Evolutionary conservation across 495 filamentous ascomycete species (phyloP).

Genomic region (Pyrenula aspistea): DNA sequence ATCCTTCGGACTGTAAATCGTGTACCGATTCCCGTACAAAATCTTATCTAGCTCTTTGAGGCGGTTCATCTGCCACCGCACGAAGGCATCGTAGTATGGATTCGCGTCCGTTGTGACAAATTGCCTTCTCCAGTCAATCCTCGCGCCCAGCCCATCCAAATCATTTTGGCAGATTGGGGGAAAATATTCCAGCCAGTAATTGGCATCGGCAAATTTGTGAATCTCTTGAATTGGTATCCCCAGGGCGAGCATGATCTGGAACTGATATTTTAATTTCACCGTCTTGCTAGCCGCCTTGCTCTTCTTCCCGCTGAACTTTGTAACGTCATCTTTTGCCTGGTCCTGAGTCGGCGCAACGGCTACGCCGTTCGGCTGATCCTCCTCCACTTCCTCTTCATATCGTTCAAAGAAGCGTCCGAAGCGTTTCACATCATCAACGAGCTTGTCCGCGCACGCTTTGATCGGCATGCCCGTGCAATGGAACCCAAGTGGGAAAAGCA

Average conservation of each 20-base stretch:
- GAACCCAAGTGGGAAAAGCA: conserved; percentile 82
- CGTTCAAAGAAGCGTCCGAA: conserved; percentile 82
- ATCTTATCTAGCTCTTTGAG: conserved; percentile 86
- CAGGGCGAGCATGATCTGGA: conserved; percentile 78
- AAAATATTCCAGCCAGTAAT: conserved; percentile 82
- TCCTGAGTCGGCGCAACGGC: conserved; percentile 45
- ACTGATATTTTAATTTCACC: conserved; percentile 81
- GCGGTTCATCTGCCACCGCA: conserved; percentile 95
- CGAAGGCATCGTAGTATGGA: conserved; percentile 92
- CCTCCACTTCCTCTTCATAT: conserved; percentile 47
- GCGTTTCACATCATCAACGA: conserved; percentile 73
- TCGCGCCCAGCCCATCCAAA: conserved; percentile 68
- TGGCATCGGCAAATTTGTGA: conserved; percentile 77
- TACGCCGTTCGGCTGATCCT: conserved; percentile 13
- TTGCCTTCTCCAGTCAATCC: conserved; percentile 84
- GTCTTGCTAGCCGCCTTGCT: conserved; percentile 86
- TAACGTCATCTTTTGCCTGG: conserved; percentile 58
- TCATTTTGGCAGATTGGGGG: conserved; percentile 72
- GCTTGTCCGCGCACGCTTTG: conserved; percentile 93
- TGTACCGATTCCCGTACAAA: conserved; percentile 87
- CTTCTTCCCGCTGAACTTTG: conserved; percentile 89
- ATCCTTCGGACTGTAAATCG: conserved; percentile 92
- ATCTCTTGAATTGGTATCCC: conserved; percentile 80
- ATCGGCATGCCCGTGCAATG: conserved; percentile 98
- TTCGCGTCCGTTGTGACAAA: conserved; percentile 96